A percentile compares a stretch with the other conserved stretches of the same genome.
Conservation (phyloP, 2,329 filamentous ascomycete genomes). For the Fusarium domesticum region DNA sequence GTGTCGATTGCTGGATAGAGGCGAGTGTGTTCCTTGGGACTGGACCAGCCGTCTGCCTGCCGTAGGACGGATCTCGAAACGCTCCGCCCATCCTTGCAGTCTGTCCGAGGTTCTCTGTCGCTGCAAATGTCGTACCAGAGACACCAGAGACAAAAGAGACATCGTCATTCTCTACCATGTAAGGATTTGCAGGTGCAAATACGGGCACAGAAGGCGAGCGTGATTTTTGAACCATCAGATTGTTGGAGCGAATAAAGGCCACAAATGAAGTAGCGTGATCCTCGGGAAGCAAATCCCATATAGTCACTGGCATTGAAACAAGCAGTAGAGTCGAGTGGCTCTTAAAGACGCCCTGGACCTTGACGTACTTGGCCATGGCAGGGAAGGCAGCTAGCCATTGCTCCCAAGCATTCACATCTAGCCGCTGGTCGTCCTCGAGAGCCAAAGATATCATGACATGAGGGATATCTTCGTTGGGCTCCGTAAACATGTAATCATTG, state of each 20-base stretch:
- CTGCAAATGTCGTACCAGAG: slow-evolving; percentile 35
- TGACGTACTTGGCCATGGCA: slow-evolving; percentile 57
- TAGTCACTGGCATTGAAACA: slow-evolving; percentile 56
- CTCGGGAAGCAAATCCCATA: slow-evolving; percentile 59
- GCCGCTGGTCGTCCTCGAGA: slow-evolving; percentile 53
- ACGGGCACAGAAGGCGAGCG: slow-evolving; percentile 21
- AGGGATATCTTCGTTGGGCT: slow-evolving; percentile 54
- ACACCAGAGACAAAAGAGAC: slow-evolving; percentile 33
- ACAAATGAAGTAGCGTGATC: slow-evolving; percentile 56
- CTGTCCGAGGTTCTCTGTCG: slow-evolving; percentile 28
- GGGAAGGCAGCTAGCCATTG: slow-evolving; percentile 56
- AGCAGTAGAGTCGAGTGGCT: slow-evolving; percentile 59
- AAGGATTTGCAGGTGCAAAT: slow-evolving; percentile 22
- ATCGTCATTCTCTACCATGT: slow-evolving; percentile 25
- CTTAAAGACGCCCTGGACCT: slow-evolving; percentile 59
- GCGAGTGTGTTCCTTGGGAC: slow-evolving; percentile 9
- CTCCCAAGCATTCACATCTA: slow-evolving; percentile 59
- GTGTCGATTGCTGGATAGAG: slow-evolving; percentile 21
- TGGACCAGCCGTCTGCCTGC: slow-evolving; percentile 12
- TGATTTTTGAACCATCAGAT: slow-evolving; percentile 41
- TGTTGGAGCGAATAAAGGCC: slow-evolving; percentile 58
- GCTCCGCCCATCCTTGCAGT: slow-evolving; percentile 20
- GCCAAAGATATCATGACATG: slow-evolving; percentile 61
- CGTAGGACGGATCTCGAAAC: slow-evolving; percentile 20
- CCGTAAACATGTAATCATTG: slow-evolving; percentile 33